A percentile compares a stretch with the other conserved stretches of the same genome.
Evolutionary conservation across 306 rosid species (phyloP).

Genomic region (Herpetospermum pedunculosum): DNA sequence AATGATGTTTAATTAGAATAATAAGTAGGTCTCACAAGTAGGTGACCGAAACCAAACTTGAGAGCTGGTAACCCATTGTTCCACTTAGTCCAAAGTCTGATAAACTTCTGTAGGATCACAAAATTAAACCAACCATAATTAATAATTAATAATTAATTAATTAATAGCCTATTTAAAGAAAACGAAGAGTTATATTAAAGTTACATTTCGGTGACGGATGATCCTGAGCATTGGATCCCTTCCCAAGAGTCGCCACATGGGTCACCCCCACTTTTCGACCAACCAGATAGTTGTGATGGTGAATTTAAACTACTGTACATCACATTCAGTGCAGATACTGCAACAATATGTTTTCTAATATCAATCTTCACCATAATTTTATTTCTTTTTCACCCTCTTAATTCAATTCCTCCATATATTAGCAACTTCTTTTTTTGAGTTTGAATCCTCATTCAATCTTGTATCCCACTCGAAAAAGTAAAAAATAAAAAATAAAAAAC

Average conservation of each 20-base stretch:
- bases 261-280: constrained; percentile 82
- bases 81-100: constrained; percentile 52
- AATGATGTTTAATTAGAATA: constrained; percentile 5
- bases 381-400: too few species aligned
- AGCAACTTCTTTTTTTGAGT: too few species aligned
- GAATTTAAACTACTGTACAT: constrained; percentile 63
- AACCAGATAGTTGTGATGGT: constrained; percentile 41
- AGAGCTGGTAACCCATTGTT: constrained; percentile 69
- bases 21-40: constrained; percentile 52
- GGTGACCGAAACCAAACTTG: constrained; percentile 63
- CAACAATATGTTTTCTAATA: too few species aligned
- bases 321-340: constrained; percentile 74
- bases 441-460: too few species aligned
- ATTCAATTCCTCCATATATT: too few species aligned
- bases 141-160: background rate
- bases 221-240: constrained; percentile 67
- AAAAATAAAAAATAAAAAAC: too few species aligned
- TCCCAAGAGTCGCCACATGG: constrained; percentile 83
- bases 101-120: constrained; percentile 38
- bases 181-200: background rate
- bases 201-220: constrained; percentile 86
- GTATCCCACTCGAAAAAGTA: too few species aligned
- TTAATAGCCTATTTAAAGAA: too few species aligned
- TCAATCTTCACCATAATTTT: too few species aligned
- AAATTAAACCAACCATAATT: background rate